These are phyloP conservation scores for Panus rudis DNA, from an alignment of 768 basidiomycete species.

Conservation along the genomic window DNA sequence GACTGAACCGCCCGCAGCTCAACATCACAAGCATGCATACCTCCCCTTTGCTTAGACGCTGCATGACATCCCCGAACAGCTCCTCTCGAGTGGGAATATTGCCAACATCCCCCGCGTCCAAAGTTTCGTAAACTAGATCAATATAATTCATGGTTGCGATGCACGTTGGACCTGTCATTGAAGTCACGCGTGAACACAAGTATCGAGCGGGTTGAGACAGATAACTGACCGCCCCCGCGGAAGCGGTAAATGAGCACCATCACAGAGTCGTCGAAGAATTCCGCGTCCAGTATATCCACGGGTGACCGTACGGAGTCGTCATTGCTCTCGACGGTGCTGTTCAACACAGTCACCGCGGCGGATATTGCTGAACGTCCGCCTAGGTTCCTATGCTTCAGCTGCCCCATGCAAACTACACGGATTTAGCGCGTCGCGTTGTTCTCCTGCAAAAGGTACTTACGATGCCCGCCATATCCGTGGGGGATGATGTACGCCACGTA, in stretches of 20 bases:
- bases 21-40: constrained; percentile 35
- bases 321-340: too few species aligned
- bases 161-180: constrained; percentile 39
- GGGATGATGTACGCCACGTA: too few species aligned
- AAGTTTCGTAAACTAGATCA: constrained; percentile 50
- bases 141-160: constrained; percentile 61
- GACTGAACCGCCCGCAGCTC: too few species aligned
- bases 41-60: constrained; percentile 54
- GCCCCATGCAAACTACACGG: too few species aligned
- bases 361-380: too few species aligned
- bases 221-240: constrained; percentile 40
- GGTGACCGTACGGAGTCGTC: too few species aligned
- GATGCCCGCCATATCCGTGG: too few species aligned
- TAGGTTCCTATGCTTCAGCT: too few species aligned
- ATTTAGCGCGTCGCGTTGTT: too few species aligned
- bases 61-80: constrained; percentile 52
- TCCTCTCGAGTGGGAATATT: constrained; percentile 52
- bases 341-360: too few species aligned
- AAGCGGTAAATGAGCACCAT: constrained; percentile 58
- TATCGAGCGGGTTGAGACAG: constrained; percentile 14
- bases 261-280: constrained; percentile 75
- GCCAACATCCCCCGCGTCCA: constrained; percentile 32
- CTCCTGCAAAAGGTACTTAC: too few species aligned
- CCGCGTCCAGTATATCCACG: constrained; percentile 57
- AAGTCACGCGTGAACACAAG: constrained; percentile 6